phyloP scores from a whole-genome alignment of 2,329 filamentous ascomycete species.

The Colletotrichum tanaceti region DNA sequence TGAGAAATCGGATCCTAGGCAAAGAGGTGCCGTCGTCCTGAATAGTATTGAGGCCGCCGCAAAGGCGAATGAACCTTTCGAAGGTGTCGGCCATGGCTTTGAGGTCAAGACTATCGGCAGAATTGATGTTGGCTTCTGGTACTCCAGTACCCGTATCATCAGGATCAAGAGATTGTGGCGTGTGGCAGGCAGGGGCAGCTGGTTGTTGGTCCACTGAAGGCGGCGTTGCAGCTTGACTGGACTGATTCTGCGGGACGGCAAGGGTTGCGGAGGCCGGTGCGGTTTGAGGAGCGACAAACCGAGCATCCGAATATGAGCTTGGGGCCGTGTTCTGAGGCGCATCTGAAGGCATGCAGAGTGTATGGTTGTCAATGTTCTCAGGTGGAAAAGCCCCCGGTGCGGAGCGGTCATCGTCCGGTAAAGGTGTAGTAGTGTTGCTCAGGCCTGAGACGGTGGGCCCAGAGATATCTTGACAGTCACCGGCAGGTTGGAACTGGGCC shows the following conservation, averaged over 20 bases:
- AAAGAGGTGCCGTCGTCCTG: constrained; percentile 21
- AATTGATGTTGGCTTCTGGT: not conserved
- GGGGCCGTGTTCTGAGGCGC: not conserved
- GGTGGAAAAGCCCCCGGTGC: not conserved
- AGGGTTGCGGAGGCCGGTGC: not conserved
- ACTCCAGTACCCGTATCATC: not conserved
- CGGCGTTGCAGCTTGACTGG: not conserved
- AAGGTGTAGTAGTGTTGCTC: not conserved
- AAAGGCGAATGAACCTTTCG: not conserved
- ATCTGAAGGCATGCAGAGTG: not conserved
- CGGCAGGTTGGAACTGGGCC: not conserved
- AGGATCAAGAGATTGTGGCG: not conserved
- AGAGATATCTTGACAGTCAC: not conserved
- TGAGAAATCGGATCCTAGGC: constrained; percentile 65
- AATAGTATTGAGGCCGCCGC: constrained; percentile 6
- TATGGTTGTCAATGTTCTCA: not conserved
- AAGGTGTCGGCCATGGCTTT: constrained; percentile 19
- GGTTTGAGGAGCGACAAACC: not conserved
- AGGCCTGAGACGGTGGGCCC: not conserved
- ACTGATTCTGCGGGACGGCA: not conserved
- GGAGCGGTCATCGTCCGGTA: not conserved
- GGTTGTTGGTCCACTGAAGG: not conserved
- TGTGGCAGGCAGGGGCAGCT: not conserved
- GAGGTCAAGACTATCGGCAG: constrained; percentile 1
- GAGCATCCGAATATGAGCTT: not conserved